These are phyloP conservation scores for Circinella umbellata DNA, from an alignment of 371 early-diverging fungal species.

Conservation along the genomic window DNA sequence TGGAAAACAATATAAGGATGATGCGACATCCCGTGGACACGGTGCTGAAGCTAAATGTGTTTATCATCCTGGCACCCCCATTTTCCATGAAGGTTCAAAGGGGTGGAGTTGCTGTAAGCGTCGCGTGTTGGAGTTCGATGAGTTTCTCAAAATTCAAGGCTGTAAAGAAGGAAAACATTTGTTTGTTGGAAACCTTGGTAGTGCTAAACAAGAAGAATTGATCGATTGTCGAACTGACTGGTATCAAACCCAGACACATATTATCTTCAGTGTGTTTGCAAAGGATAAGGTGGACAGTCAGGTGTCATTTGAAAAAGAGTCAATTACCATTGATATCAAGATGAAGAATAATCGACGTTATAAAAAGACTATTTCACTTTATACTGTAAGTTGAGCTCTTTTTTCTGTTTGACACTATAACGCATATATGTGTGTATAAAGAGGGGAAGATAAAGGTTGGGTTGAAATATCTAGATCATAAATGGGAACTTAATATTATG, in stretches of 20 bases:
- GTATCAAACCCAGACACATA: slow-evolving; percentile 88
- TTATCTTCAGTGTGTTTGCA: slow-evolving; percentile 91
- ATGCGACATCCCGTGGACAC: slow-evolving; percentile 64
- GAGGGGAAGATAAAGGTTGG: not conserved
- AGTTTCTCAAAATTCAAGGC: slow-evolving; percentile 93
- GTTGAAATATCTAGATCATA: no score
- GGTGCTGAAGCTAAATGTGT: slow-evolving; percentile 68
- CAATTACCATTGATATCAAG: slow-evolving; percentile 49
- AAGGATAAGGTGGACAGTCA: slow-evolving; percentile 80
- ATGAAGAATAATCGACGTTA: slow-evolving; percentile 69
- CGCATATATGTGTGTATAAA: not conserved
- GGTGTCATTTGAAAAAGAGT: slow-evolving; percentile 59
- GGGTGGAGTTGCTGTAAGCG: slow-evolving; percentile 90
- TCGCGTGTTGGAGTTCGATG: slow-evolving; percentile 96
- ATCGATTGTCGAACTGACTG: slow-evolving; percentile 90
- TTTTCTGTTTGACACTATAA: no score
- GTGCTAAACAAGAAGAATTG: slow-evolving; percentile 52
- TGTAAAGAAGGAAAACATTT: slow-evolving; percentile 87
- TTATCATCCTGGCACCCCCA: slow-evolving; percentile 88
- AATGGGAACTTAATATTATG: no score
- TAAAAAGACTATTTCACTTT: slow-evolving; percentile 63
- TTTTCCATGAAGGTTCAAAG: slow-evolving; percentile 95
- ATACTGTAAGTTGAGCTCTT: slow-evolving; percentile 34
- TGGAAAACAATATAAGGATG: slow-evolving; percentile 65
- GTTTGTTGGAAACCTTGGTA: slow-evolving; percentile 64